A percentile compares a stretch with the other conserved stretches of the same genome.
Conservation (phyloP, 352 stramenopile species). For the Phytophthora pini region DNA sequence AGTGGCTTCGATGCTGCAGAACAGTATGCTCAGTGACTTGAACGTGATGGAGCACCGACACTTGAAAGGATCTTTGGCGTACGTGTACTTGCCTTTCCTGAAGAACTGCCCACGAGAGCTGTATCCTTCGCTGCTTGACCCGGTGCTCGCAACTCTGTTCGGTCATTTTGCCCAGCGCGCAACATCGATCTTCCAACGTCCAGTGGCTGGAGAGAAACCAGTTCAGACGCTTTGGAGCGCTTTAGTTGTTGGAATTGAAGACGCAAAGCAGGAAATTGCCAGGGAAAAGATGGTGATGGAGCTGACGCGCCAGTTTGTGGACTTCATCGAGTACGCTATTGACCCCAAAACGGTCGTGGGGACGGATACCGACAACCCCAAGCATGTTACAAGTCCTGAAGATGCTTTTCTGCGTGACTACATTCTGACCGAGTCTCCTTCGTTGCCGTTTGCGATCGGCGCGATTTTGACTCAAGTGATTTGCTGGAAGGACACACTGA, state of each 20-base stretch:
- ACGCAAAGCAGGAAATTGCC: constrained; percentile 70
- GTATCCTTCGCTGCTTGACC: constrained; percentile 68
- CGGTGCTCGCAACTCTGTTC: constrained; percentile 60
- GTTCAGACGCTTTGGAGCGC: constrained; percentile 54
- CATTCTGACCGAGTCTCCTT: constrained; percentile 52
- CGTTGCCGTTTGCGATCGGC: constrained; percentile 58
- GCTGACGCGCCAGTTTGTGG: constrained; percentile 66
- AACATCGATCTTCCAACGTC: constrained; percentile 42
- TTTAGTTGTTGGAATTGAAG: constrained; percentile 69
- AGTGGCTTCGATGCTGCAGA: constrained; percentile 52
- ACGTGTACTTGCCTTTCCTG: constrained; percentile 75
- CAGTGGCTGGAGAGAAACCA: constrained; percentile 28
- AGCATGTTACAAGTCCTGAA: constrained; percentile 71
- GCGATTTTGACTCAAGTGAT: constrained; percentile 65
- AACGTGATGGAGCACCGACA: constrained; percentile 79
- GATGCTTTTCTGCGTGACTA: constrained; percentile 70
- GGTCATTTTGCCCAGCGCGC: constrained; percentile 68
- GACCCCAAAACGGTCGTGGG: constrained; percentile 81
- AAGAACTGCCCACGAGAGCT: constrained; percentile 69
- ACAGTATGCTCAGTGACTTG: constrained; percentile 70
- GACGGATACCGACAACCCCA: constrained; percentile 72
- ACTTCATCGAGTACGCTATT: constrained; percentile 76
- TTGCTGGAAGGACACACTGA: constrained; percentile 78
- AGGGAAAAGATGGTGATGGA: constrained; percentile 81
- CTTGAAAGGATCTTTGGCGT: constrained; percentile 70